phyloP scores from a whole-genome alignment of 2,329 filamentous ascomycete species.

The Apiospora koreana region DNA sequence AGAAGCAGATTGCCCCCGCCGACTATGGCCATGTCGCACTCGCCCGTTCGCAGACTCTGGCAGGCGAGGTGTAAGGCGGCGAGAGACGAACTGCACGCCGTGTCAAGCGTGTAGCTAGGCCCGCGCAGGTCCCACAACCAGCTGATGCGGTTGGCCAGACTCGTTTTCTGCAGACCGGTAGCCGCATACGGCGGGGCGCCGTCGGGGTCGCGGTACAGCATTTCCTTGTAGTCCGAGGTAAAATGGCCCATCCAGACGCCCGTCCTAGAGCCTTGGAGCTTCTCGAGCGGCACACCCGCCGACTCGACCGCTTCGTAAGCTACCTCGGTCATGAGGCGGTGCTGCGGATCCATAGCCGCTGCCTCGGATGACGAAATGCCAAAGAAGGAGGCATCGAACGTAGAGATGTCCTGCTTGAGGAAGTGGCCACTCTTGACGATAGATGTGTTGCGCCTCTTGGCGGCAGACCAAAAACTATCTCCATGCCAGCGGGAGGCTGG shows the following conservation, averaged over 20 bases:
- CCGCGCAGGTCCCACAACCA: conserved; percentile 28
- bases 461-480: no score
- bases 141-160: conserved; percentile 33
- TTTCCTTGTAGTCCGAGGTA: conserved; percentile 20
- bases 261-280: conserved; percentile 15
- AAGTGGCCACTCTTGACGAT: no score
- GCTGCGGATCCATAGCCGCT: no score
- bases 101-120: background rate
- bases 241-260: conserved; percentile 29
- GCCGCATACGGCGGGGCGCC: conserved; percentile 24
- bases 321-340: conserved; percentile 34
- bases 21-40: conserved; percentile 12
- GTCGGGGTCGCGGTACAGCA: conserved; percentile 25
- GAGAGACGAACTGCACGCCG: conserved; percentile 10
- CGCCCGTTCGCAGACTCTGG: conserved; percentile 12
- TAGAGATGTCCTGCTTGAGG: background rate
- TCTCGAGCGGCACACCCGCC: conserved; percentile 17
- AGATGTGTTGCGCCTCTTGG: no score
- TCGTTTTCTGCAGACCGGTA: conserved; percentile 26
- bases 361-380: background rate
- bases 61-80: conserved; percentile 16
- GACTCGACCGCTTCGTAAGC: conserved; percentile 34
- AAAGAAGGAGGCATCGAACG: conserved; percentile 6
- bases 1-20: conserved; percentile 15
- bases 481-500: no score